Percentiles rank a stretch among this genome's conserved stretches.
Conservation (phyloP, 2,329 filamentous ascomycete species). For the Malbranchea cinnamomea region DNA sequence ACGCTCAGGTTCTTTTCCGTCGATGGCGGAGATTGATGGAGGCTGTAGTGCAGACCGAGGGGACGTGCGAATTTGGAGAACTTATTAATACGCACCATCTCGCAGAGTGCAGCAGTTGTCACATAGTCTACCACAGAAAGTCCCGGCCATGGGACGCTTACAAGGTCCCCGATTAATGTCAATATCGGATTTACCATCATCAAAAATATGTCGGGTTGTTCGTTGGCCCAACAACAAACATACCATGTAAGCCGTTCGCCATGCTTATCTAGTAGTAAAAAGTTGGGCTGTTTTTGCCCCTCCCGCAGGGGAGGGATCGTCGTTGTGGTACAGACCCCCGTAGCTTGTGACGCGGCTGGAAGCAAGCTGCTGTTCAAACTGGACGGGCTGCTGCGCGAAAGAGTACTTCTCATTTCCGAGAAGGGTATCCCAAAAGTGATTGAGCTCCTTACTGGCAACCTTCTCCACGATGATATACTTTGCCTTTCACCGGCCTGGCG, state of each 20-base stretch:
- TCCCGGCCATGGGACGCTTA: neutral
- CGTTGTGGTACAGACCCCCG: slow-evolving; percentile 3
- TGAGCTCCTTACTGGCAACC: slow-evolving; percentile 14
- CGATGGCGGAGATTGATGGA: slow-evolving; percentile 12
- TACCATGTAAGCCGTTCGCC: slow-evolving; percentile 6
- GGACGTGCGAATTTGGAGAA: neutral
- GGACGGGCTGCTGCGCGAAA: slow-evolving; percentile 2
- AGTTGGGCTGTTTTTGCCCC: neutral
- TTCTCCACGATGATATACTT: slow-evolving; percentile 24
- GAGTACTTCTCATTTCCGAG: slow-evolving; percentile 2
- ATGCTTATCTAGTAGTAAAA: neutral
- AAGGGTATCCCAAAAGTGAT: slow-evolving; percentile 13
- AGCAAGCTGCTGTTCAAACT: slow-evolving; percentile 1
- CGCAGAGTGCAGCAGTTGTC: slow-evolving; percentile 1
- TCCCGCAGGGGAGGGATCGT: slow-evolving; percentile 2
- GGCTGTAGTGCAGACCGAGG: slow-evolving; percentile 3
- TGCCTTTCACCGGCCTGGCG: too few species aligned
- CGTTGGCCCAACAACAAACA: slow-evolving; percentile 15
- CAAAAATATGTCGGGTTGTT: slow-evolving; percentile 15
- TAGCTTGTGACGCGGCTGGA: slow-evolving; percentile 2
- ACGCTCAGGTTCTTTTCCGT: slow-evolving; percentile 13
- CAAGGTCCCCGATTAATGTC: slow-evolving; percentile 4
- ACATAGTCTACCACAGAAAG: slow-evolving; percentile 1
- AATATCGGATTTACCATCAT: slow-evolving; percentile 9
- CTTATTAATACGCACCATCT: slow-evolving; percentile 1